Percentiles rank a stretch among this genome's conserved stretches.
Conservation (phyloP, 2,329 filamentous ascomycete species). For the Diplodia intermedia region DNA sequence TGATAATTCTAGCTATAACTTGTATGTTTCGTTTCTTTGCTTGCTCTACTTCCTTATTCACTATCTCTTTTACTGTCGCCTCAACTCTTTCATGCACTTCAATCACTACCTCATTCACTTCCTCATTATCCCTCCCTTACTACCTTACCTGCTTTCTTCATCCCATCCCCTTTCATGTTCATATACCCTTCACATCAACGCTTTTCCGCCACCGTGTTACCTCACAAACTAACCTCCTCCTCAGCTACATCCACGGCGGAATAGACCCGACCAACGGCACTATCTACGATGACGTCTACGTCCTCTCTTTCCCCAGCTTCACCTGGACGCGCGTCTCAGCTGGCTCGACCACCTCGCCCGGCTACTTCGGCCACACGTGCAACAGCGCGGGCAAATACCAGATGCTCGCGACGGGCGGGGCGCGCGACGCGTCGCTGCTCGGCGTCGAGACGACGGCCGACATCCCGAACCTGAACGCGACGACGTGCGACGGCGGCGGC, state of each 20-base stretch:
- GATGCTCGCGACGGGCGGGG: conserved; percentile 53
- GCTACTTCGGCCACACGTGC: conserved; percentile 50
- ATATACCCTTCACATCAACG: too few relatives aligned
- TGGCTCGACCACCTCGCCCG: conserved; percentile 39
- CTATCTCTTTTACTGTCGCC: too few relatives aligned
- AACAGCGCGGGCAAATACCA: conserved; percentile 50
- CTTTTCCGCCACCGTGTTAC: too few relatives aligned
- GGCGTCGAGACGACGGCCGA: conserved; percentile 29
- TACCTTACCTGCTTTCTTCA: conserved; percentile 38
- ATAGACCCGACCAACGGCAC: conserved; percentile 45
- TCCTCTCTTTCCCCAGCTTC: conserved; percentile 57
- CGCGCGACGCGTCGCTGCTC: conserved; percentile 16
- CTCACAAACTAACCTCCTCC: not conserved
- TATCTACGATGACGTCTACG: conserved; percentile 53
- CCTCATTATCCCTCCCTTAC: not conserved
- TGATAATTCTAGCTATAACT: conserved; percentile 58
- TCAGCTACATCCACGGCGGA: conserved; percentile 56
- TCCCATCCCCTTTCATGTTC: too few relatives aligned
- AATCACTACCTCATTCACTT: not conserved
- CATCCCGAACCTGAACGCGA: not conserved
- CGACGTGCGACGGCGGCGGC: conserved; percentile 34
- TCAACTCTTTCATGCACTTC: too few relatives aligned
- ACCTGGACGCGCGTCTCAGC: conserved; percentile 53
- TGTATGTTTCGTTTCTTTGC: conserved; percentile 37
- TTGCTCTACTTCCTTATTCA: too few relatives aligned